Percentiles rank a stretch among this genome's conserved stretches.
Conservation (phyloP, 306 rosid genomes). For the Coriaria nepalensis region DNA sequence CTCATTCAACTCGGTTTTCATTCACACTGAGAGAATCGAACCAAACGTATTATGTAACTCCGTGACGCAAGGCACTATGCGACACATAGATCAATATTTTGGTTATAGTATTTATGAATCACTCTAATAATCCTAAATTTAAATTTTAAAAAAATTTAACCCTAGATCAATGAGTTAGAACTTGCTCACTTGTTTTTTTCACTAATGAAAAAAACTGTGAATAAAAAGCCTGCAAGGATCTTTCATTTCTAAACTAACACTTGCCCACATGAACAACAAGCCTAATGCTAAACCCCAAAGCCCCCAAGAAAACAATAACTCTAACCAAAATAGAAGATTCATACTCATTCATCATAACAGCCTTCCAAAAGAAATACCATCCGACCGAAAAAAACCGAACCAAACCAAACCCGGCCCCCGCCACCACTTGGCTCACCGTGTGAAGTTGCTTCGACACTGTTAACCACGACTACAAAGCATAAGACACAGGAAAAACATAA, state of each 20-base stretch:
- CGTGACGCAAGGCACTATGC: no score
- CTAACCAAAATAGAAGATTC: slow-evolving; percentile 37
- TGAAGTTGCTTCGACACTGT: slow-evolving; percentile 69
- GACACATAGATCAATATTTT: no score
- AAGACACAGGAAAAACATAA: slow-evolving; percentile 11
- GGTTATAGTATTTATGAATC: no score
- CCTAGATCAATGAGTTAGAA: no score
- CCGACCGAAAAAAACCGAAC: slow-evolving; percentile 24
- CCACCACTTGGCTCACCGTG: slow-evolving; percentile 60
- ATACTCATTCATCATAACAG: slow-evolving; percentile 40
- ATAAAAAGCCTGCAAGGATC: not conserved
- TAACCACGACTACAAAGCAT: slow-evolving; percentile 58
- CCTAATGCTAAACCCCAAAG: slow-evolving; percentile 46
- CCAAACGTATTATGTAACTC: no score
- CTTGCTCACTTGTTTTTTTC: no score
- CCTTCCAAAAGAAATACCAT: slow-evolving; percentile 67
- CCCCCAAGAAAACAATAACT: slow-evolving; percentile 32
- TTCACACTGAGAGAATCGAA: no score
- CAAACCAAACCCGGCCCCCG: slow-evolving; percentile 60
- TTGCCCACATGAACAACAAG: slow-evolving; percentile 34
- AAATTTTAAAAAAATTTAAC: no score
- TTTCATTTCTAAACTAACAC: slow-evolving; percentile 50
- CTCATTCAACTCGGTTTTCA: no score
- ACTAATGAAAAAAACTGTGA: no score
- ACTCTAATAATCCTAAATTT: no score